phyloP scores from a whole-genome alignment of 495 filamentous ascomycete genomes.

The Aspergillus wentii region DNA sequence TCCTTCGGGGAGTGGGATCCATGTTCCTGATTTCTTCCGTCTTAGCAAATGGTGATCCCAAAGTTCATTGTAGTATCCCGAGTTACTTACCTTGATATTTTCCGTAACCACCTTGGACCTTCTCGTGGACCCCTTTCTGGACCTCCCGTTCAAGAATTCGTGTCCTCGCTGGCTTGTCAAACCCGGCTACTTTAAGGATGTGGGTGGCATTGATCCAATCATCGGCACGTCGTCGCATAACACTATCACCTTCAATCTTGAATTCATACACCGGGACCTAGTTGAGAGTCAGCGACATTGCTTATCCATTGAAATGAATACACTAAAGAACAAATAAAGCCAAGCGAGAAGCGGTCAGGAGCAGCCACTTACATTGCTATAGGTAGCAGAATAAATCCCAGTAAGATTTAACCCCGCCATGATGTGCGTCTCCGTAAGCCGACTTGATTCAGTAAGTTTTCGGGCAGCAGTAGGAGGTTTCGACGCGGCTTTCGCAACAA shows the following conservation, averaged over 20 bases:
- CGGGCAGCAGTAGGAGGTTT: constrained; percentile 13
- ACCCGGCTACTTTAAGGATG: constrained; percentile 82
- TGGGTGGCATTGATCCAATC: constrained; percentile 96
- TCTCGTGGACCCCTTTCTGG: constrained; percentile 93
- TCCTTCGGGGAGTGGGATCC: constrained; percentile 86
- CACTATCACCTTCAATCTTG: constrained; percentile 72
- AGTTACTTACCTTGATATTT: constrained; percentile 80
- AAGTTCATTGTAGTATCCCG: not conserved
- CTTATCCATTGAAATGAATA: not conserved
- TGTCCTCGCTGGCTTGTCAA: constrained; percentile 87
- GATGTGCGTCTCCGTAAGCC: constrained; percentile 20
- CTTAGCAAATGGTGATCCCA: constrained; percentile 12
- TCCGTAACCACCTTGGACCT: constrained; percentile 96
- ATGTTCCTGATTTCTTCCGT: constrained; percentile 61
- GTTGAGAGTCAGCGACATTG: constrained; percentile 1
- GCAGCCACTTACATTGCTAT: constrained; percentile 86
- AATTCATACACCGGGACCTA: constrained; percentile 90
- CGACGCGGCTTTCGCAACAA: constrained; percentile 6
- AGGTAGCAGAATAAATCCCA: constrained; percentile 81
- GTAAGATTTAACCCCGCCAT: constrained; percentile 39
- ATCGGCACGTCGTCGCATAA: constrained; percentile 84
- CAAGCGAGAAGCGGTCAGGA: too few relatives aligned
- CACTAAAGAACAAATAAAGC: constrained; percentile 4
- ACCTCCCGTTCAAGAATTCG: constrained; percentile 94
- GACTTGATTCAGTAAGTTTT: constrained; percentile 17